Base-by-base conservation (phyloP, 2,329 filamentous ascomycete genomes). In the Cladophialophora exuberans region DNA sequence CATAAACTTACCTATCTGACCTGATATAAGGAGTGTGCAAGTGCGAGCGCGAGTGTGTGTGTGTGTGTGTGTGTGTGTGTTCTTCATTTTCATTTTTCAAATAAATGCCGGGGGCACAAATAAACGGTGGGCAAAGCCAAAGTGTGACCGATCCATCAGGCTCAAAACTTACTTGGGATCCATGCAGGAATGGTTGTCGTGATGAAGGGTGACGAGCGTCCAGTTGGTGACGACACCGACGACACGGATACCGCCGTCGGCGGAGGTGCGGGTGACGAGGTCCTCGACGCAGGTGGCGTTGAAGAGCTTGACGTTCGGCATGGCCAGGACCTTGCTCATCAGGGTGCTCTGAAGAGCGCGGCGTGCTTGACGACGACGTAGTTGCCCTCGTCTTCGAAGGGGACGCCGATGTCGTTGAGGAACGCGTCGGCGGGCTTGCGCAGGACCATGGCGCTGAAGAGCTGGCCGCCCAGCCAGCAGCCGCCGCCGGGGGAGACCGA, bases 391-490 rank as follows among this genome's bases (percentile, higher is more conserved):
- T 96, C 90, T 67, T 96, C 92, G 69, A 87, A 96, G 0, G 89
- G 85, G 5, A 96, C 86, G 55, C 88, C 90, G n/a, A 96, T 73
- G 67, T 95, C 90, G 36, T 81, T 79, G 55, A 96, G 78, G 78
- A 96, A 96, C 52, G 82, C 83, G 69, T 96, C 88, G 49, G 91
- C 91, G 9, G 92, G 90, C 79, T 94, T 95, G 67, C 91, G 88
- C 86, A 97, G 91, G 45, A 96, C 83, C 91, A 96, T 96, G 69
- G 91, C 91, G 58, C 85, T 89, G 83, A 97, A 96, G 55, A 96
- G 88, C 78, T 96, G 92, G 17, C 91, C 91, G 54, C 92, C 92
- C 41, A 96, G 84, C 91, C 91, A 96, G 59, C 90, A 91, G 66
- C 91, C 91, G 62, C 91, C 91, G 74, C 83, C 76, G 48, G 91